These are phyloP conservation scores for Aspergillus sp. DNA, from an alignment of 2,329 filamentous ascomycete species.

Conservation along the genomic window DNA sequence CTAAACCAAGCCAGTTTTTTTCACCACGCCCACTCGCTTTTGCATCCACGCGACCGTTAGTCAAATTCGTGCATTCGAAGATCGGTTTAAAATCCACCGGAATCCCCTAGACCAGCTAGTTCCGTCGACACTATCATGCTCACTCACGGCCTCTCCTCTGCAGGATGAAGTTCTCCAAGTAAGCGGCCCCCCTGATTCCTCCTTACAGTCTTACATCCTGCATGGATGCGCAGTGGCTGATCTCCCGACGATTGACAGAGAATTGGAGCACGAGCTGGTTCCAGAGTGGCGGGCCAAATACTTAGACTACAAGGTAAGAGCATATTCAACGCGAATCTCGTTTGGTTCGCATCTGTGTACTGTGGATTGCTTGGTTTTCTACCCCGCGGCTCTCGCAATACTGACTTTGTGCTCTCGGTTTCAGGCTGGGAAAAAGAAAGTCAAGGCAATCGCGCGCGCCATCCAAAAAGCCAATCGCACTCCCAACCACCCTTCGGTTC, in stretches of 20 bases:
- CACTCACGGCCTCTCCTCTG: slow-evolving; percentile 11
- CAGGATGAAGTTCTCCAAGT: slow-evolving; percentile 65
- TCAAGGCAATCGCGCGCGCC: slow-evolving; percentile 78
- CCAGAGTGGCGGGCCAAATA: slow-evolving; percentile 96
- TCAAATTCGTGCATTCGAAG: neutral
- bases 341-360: neutral
- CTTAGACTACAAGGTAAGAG: slow-evolving; percentile 78
- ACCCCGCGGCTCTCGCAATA: neutral
- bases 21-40: neutral
- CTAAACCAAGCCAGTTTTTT: slow-evolving; percentile 9
- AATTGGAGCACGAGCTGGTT: slow-evolving; percentile 83
- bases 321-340: neutral
- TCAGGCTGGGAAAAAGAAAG: slow-evolving; percentile 79
- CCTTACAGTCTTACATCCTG: neutral
- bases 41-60: neutral
- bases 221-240: slow-evolving; percentile 21
- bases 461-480: slow-evolving; percentile 59
- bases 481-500: slow-evolving; percentile 45
- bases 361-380: neutral
- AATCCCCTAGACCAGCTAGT: slow-evolving; percentile 3
- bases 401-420: slow-evolving; percentile 14
- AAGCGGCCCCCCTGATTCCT: slow-evolving; percentile 22
- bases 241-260: slow-evolving; percentile 44
- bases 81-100: slow-evolving; percentile 12
- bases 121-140: slow-evolving; percentile 18